Conservation (phyloP, 768 basidiomycete species). For the Suillus plorans region DNA sequence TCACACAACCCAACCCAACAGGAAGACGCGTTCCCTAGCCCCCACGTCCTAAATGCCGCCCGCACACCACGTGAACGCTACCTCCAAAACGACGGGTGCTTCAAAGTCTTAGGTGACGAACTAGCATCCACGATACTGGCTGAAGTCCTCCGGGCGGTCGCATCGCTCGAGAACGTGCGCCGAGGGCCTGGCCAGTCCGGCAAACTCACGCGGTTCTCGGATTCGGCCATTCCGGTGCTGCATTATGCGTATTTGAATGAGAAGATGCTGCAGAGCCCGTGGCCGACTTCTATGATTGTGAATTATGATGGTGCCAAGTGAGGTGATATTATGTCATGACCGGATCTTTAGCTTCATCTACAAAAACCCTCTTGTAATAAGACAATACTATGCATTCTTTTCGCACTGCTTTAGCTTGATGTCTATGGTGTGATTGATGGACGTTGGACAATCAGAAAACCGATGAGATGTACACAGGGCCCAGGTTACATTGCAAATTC, state of each 20-base stretch:
- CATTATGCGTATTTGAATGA: constrained; percentile 56
- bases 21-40: constrained; percentile 52
- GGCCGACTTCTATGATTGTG: constrained; percentile 67
- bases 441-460: no score
- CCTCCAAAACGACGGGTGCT: constrained; percentile 48
- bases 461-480: no score
- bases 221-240: constrained; percentile 46
- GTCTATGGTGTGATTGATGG: no score
- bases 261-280: constrained; percentile 51
- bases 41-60: constrained; percentile 42
- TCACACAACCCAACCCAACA: constrained; percentile 22
- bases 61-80: constrained; percentile 46
- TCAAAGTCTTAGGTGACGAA: constrained; percentile 50
- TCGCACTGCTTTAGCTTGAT: no score
- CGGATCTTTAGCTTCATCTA: no score
- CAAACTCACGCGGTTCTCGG: constrained; percentile 54
- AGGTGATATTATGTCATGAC: no score
- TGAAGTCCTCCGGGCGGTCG: constrained; percentile 65
- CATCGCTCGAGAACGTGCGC: constrained; percentile 53
- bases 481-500: no score
- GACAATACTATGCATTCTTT: no score
- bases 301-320: constrained; percentile 35
- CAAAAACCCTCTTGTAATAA: no score
- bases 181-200: constrained; percentile 74
- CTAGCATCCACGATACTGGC: constrained; percentile 59